Evolutionary conservation across 805 yeast species (phyloP).

Genomic region (Pichia nakasei): DNA sequence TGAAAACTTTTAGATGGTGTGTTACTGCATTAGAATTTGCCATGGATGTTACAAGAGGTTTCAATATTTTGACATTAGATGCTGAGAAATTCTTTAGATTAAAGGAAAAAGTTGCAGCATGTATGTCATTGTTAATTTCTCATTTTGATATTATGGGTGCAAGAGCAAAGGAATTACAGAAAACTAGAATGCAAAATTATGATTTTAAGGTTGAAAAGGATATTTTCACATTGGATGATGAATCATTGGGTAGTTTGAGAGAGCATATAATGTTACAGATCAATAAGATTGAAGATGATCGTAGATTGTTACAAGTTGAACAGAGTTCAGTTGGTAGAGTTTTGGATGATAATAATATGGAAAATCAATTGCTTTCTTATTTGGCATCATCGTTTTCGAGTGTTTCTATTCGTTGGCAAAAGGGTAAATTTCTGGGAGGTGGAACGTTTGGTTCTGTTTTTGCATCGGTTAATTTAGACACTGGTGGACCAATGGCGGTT

Average conservation of each 20-base stretch:
- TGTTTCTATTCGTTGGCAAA: slow-evolving; percentile 94
- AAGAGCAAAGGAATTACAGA: slow-evolving; percentile 65
- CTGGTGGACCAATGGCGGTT: slow-evolving; percentile 95
- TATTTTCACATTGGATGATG: slow-evolving; percentile 45
- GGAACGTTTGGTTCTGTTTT: slow-evolving; percentile 94
- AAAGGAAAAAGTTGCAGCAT: slow-evolving; percentile 80
- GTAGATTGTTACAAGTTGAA: slow-evolving; percentile 34
- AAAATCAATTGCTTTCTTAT: slow-evolving; percentile 76
- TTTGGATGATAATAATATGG: slow-evolving; percentile 77
- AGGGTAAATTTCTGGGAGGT: slow-evolving; percentile 86
- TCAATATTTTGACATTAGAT: slow-evolving; percentile 71
- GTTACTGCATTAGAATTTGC: slow-evolving; percentile 93
- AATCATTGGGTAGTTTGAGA: slow-evolving; percentile 47
- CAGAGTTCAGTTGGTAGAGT: slow-evolving; percentile 73
- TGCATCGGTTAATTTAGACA: slow-evolving; percentile 85
- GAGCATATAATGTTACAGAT: slow-evolving; percentile 63
- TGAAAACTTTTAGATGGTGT: slow-evolving; percentile 91
- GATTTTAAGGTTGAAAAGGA: slow-evolving; percentile 40
- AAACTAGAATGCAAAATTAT: slow-evolving; percentile 46
- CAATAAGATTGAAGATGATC: slow-evolving; percentile 48
- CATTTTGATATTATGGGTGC: slow-evolving; percentile 99
- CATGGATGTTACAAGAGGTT: slow-evolving; percentile 87
- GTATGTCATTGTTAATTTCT: slow-evolving; percentile 86
- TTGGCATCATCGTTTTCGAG: slow-evolving; percentile 85
- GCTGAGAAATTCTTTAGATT: slow-evolving; percentile 67